Base-by-base conservation (phyloP, 2,329 filamentous ascomycete species). In the Escovopsis sp. region DNA sequence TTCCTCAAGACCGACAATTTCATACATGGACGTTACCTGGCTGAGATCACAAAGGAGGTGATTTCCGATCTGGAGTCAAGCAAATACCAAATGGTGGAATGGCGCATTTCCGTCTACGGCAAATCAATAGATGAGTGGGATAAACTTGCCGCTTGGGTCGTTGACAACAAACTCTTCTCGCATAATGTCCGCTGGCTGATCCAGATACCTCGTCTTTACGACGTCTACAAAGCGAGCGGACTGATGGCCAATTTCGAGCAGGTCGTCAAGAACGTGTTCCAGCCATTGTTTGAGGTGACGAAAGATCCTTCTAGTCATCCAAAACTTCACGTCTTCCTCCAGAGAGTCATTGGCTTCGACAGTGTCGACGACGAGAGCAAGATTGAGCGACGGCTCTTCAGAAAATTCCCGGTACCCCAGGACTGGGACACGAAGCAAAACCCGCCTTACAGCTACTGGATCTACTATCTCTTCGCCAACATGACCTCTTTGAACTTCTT, bases 31-130 rank as follows among this genome's bases (percentile, higher is more conserved):
- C 82, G 89, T 39, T 98, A 98, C 57, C 68, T 98, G 35, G 91
- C 91, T 1, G 91, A 98, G 60, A 95, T 98, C 47, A 96, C 89
- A 3, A 94, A 94, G 55, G 91, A 98, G 62, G 91, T 98, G 47
- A 95, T 98, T 42, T 79, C 87, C 3, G 91, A 98, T 70, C 68
- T 98, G 29, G 91, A 98, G 61, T 94, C 89, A 39, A 95, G 88
- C 74, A 98, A 98, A 60, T 98, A 98, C 56, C 91, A 98, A 59
- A 95, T 98, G 84, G 91, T 91, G 2, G 91, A 98, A 65, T 98
- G 93, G 88, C 86, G 91, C 35, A 94, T 98, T 50, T 95, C 88
- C 20, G 86, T 98, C 48, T 98, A 98, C 54, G 91, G 91, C 47
- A 84, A 86, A 57, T 83, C 82, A 3, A 72, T 94, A 34, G 81